Conservation (phyloP, 192 early-diverging fungal genomes). For the Backusella tuberculispora region DNA sequence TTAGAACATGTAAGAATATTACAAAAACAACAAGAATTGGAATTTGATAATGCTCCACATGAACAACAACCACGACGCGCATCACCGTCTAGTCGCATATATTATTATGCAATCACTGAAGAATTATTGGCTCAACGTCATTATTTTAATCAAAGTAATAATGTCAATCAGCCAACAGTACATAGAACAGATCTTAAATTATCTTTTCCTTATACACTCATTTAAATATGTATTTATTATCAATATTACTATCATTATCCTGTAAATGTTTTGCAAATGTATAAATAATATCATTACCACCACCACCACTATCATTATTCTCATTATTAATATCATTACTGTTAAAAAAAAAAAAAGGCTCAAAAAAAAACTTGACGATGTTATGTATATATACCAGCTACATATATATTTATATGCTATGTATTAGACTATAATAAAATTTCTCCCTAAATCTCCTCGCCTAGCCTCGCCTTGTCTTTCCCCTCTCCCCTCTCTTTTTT, state of each 20-base stretch:
- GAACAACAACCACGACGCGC: background rate
- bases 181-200: background rate
- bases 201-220: background rate
- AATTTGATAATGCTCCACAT: background rate
- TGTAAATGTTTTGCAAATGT: too few species aligned
- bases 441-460: too few species aligned
- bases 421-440: too few species aligned
- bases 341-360: too few species aligned
- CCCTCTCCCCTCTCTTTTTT: background rate
- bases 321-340: too few species aligned
- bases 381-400: too few species aligned
- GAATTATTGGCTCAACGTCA: background rate
- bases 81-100: background rate
- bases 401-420: too few species aligned
- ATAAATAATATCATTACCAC: too few species aligned
- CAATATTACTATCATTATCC: too few species aligned
- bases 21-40: background rate
- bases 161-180: background rate
- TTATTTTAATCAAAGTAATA: background rate
- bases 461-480: too few species aligned
- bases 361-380: too few species aligned
- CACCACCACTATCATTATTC: too few species aligned
- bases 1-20: background rate
- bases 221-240: background rate
- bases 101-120: background rate